Base-by-base conservation (phyloP, 352 stramenopile species). In the Nothophytophthora sp. region DNA sequence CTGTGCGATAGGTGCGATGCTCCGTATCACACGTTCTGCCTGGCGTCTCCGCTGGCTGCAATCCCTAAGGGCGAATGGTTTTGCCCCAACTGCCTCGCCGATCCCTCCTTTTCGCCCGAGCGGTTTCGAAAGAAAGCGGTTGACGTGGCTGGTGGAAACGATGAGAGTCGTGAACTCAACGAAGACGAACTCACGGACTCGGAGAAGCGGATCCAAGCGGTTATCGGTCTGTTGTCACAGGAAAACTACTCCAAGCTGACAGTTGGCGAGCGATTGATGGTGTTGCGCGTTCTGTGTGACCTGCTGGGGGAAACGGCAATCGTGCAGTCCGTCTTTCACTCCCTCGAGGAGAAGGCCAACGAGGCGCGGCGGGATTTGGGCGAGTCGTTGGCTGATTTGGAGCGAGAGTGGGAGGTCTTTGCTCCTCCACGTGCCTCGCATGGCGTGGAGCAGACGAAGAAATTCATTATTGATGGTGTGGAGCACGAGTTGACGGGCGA, bases 1-100 rank as follows among this genome's bases (percentile, higher is more conserved):
- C 34, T 92, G 15, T 95, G 85, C 24, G 82, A 95, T 63, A 73
- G 85, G 13, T 95, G 85, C 33, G 85, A 95, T 68, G 82, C 83
- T 12, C 71, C 85, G 16, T 95, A 90, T 50, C 85, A 95, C 48
- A 88, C 82, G 4, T 91, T 93, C 47, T 95, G 85, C 35, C 60
- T 93, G 7, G 33, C 69, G n/a, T 65, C 64, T n/a, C 73, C 85
- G 18, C 55, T 93, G 5, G 23, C 67, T 20, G 64, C 63, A 4
- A 68, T 93, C 29, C 81, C 85, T 11, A 75, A 59, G 5, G 65
- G 58, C 16, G 85, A 95, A 36, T 95, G 85, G 85, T 93, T 88
- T 37, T 92, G 85, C 20, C 80, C 82, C 7, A 60, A 63, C 11
- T 94, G 84, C 29, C 34, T 81, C 29, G 53, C 50, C 6, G 63